Percentiles rank a stretch among this genome's conserved stretches.
These are phyloP conservation scores for Teratosphaeria epicoccoides DNA, from an alignment of 2,329 filamentous ascomycete genomes.

Conservation along the genomic window DNA sequence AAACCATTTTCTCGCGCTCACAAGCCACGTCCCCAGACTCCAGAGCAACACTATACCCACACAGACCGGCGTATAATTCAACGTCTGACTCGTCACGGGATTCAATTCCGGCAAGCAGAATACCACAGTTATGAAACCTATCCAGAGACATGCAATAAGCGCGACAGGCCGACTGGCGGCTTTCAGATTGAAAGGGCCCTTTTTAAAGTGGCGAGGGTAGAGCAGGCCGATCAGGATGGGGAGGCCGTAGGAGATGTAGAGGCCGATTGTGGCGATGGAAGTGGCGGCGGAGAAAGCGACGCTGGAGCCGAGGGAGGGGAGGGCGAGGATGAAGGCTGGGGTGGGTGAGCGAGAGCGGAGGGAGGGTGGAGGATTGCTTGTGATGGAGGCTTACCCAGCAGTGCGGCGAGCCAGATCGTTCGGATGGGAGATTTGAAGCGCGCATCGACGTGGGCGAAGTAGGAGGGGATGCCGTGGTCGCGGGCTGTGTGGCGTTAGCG, in stretches of 20 bases:
- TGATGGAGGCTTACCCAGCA: too few relatives aligned
- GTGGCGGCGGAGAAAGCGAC: slow-evolving; percentile 50
- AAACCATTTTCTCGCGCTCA: slow-evolving; percentile 47
- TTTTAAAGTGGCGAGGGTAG: slow-evolving; percentile 41
- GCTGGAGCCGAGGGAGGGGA: slow-evolving; percentile 44
- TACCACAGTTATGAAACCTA: slow-evolving; percentile 45
- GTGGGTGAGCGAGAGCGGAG: too few relatives aligned
- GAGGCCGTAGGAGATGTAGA: slow-evolving; percentile 49
- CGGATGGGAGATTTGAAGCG: slow-evolving; percentile 41
- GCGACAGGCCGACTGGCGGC: slow-evolving; percentile 39
- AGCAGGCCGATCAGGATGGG: slow-evolving; percentile 47
- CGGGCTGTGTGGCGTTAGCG: slow-evolving; percentile 17
- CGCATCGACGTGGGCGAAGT: slow-evolving; percentile 45
- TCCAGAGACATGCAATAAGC: slow-evolving; percentile 40
- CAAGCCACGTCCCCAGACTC: slow-evolving; percentile 39
- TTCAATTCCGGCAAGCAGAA: slow-evolving; percentile 49
- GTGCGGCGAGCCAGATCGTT: slow-evolving; percentile 47
- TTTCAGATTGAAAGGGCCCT: slow-evolving; percentile 47
- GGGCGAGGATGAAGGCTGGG: slow-evolving; percentile 44
- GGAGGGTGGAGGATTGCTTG: too few relatives aligned
- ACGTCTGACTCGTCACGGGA: slow-evolving; percentile 41
- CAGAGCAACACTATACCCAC: slow-evolving; percentile 47
- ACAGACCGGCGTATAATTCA: slow-evolving; percentile 39
- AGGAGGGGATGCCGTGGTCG: slow-evolving; percentile 45
- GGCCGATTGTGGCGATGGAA: slow-evolving; percentile 48